These are phyloP conservation scores for Verticillium isaacii DNA, from an alignment of 2,329 filamentous ascomycete species.

Conservation along the genomic window DNA sequence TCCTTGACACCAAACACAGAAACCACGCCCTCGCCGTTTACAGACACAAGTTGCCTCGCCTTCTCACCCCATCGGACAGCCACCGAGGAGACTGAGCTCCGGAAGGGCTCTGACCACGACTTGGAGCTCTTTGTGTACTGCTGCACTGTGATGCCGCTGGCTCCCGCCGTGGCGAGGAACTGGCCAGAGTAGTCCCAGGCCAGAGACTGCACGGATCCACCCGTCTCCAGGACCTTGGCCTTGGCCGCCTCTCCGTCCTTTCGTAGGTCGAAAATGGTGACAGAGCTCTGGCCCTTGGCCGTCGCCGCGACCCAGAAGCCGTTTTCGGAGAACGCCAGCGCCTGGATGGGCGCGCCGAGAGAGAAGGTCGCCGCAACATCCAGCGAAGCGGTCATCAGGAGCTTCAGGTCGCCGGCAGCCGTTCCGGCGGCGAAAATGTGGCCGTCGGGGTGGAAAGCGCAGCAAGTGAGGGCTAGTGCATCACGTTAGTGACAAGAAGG, in stretches of 20 bases:
- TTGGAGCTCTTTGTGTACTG: conserved; percentile 86
- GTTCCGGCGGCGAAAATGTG: conserved; percentile 85
- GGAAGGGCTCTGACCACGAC: conserved; percentile 81
- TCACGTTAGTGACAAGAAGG: neutral
- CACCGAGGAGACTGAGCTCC: conserved; percentile 68
- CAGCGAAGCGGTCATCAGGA: conserved; percentile 82
- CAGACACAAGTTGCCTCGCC: conserved; percentile 68
- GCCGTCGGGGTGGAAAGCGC: conserved; percentile 93
- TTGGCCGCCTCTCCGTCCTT: conserved; percentile 80
- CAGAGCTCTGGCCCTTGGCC: conserved; percentile 68
- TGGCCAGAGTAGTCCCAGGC: conserved; percentile 95
- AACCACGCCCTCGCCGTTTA: conserved; percentile 71
- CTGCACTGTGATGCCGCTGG: conserved; percentile 78
- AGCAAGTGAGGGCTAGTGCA: conserved; percentile 62
- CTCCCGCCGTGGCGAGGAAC: conserved; percentile 78
- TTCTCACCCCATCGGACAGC: conserved; percentile 73
- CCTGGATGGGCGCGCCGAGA: conserved; percentile 64
- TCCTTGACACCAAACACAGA: conserved; percentile 61
- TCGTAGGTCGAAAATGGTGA: conserved; percentile 87
- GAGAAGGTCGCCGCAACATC: conserved; percentile 71
- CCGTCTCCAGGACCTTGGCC: conserved; percentile 82
- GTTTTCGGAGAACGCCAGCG: conserved; percentile 88
- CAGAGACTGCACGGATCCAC: conserved; percentile 69
- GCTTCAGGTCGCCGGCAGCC: conserved; percentile 73
- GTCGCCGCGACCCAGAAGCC: conserved; percentile 91